Evolutionary conservation across 179 eudicot species (phyloP), one percentile per base, ranked within the genome.

Genomic region (Spergularia azorica): DNA sequence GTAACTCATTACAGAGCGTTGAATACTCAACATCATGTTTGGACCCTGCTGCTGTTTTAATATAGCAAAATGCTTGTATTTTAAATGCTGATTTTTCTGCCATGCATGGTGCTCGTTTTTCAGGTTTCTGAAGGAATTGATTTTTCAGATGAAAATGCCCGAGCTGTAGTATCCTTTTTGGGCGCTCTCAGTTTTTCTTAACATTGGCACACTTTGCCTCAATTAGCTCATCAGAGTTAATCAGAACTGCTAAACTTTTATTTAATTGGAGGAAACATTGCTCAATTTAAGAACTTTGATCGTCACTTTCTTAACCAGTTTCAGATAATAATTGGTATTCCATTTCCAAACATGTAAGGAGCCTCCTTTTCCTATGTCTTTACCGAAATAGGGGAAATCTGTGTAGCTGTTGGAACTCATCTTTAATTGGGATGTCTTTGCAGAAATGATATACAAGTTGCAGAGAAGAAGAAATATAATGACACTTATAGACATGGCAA

Each of bases 121-220:
- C 89, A 95, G 99, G 97, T 94, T 61, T 95, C 99, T 72, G 99
- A 95, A 86, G 99, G 99, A 78, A 90, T 95, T 50, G 99, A 95
- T 80, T 95, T 95, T 85, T 89, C 99, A 39, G 98, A 95, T 85
- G 97, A 95, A 18, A 83, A 91, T 86, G 99, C 98, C 72, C 86
- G 99, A 77, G 92, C 83, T 80, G 99, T 95, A 77, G 99, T 95
- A 95, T 95, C 99, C 98, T 93, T 90, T 72, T 18, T 71, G 78
- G 67, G 54, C 14, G 9, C 9, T 72, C 38, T 58, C 14, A 17
- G 8, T 39, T 39, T 20, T 39, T 18, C n/a, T 15, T 57, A n/a
- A n/a, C n/a, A 18, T 10, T 57, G 13, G 10, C 64, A 39, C n/a
- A 26, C 32, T 26, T 64, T 39, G 64, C 51, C 60, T 65, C 36